Evolutionary conservation across 495 filamentous ascomycete species (phyloP), one percentile per base, ranked within the genome.

Genomic region (Oleoguttula mirabilis): DNA sequence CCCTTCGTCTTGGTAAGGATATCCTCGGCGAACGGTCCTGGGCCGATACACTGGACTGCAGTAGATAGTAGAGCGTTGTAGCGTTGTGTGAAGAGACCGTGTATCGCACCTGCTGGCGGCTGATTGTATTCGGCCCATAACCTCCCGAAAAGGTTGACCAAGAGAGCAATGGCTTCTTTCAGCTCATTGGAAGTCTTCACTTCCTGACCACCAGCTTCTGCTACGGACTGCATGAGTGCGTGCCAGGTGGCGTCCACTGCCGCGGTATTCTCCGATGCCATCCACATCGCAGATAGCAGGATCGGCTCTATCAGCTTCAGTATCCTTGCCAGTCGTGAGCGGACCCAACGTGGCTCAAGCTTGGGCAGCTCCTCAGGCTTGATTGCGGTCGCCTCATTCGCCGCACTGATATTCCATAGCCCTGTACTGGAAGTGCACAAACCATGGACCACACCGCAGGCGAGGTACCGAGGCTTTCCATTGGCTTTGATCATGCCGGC

Each of bases 261-360:
- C 10, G 17, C 21, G 17, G 8, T 22, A 10, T 8, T 11, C 4
- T 21, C 14, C 10, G 11, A 36, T 5, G 27, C 3, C 12, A 11
- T 20, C 30, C 27, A 30, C 19, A 38, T 19, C 0, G 72, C 69
- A 21, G 63, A 61, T 23, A 67, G 64, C 3, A 93, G 58, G 4
- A 86, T 64, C 2, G 68, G 69, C 38, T 80, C 76, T 16, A 93
- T 67, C 2, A 80, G 64, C 5, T 58, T 60, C 34, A 93, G 63
- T 2, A 95, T 67, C 19, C 59, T 63, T 0, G 57, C 48, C 5
- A 78, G 64, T 48, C 79, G 80, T 39, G 71, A 76, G 45, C 88
- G 76, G n/a, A 92, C 64, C 90, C 90, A 98, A 66, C 79, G 83
- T 7, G 82, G 67, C 56, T 95, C 84, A 10, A 94, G 59, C 2